Conservation (phyloP, 169 alveolate genomes). For the Theileria equi region DNA sequence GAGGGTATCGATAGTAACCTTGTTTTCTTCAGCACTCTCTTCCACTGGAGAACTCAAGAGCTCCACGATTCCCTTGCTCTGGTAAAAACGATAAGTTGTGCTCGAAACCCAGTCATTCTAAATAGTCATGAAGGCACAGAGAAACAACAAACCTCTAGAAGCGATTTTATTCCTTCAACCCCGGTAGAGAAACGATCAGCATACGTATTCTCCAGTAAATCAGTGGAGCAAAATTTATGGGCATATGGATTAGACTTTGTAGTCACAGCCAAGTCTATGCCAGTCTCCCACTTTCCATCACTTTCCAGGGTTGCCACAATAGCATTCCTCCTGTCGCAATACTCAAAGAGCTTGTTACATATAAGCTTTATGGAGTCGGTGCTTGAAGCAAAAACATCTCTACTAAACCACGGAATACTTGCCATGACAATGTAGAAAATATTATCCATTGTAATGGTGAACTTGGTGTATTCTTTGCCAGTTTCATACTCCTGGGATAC, state of each 20-base stretch:
- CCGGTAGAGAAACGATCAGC: conserved; percentile 40
- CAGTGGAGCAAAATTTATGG: conserved; percentile 27
- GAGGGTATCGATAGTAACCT: conserved; percentile 36
- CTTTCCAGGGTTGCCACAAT: conserved; percentile 2
- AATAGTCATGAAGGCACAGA: not conserved
- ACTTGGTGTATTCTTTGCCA: conserved; percentile 16
- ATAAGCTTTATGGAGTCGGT: conserved; percentile 11
- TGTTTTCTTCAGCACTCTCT: conserved; percentile 1
- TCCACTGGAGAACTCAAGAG: not conserved
- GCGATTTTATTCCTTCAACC: conserved; percentile 36
- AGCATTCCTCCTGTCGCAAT: conserved; percentile 28
- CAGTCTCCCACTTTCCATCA: not conserved
- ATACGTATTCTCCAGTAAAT: not conserved
- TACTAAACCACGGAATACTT: conserved; percentile 61
- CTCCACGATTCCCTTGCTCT: conserved; percentile 57
- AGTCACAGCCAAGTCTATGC: not conserved
- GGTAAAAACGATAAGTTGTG: conserved; percentile 62
- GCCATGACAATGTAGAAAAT: conserved; percentile 52
- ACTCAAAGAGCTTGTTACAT: conserved; percentile 21
- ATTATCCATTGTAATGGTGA: conserved; percentile 39
- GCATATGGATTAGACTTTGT: conserved; percentile 39
- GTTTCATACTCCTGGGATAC: conserved; percentile 1
- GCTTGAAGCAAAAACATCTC: conserved; percentile 28
- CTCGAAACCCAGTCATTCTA: conserved; percentile 39
- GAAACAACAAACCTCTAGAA: not conserved